Evolutionary conservation across 176 grass and related monocot species (phyloP), one percentile per base, ranked within the genome.

Genomic region (Bonia amplexicaulis): DNA sequence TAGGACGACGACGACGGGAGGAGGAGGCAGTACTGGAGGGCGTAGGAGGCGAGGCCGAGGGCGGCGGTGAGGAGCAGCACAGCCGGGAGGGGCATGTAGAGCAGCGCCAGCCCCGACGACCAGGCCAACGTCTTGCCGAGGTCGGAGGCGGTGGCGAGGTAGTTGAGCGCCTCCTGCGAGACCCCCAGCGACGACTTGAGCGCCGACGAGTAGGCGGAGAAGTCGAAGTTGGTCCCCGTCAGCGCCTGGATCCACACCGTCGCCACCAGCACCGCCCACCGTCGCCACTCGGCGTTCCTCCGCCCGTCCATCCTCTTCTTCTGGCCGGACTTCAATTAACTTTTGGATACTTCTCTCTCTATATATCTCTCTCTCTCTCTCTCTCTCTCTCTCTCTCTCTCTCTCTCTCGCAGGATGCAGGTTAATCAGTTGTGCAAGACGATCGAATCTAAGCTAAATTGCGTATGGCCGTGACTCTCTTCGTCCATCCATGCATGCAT

Each of bases 191-290:
- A 65, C 0, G 87, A 84, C 23, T 98, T 98, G 1, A 98, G 64
- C 29, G 88, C 89, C 48, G 93, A 93, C 57, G 96, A 98, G 87
- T 98, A 98, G 12, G 93, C 96, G 62, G 96, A 90, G 89, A 98
- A 98, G 83, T 98, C 96, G 58, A 98, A 95, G 87, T 98, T 98
- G 55, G 96, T 98, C 7, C 96, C 96, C 22, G 93, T 98, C 77
- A 98, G 67, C 41, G 96, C 91, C 85, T 98, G 96, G 66, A 95
- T 92, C 96, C 96, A 98, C 55, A 93, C 77, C 76, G 91, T 90
- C 69, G 89, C 83, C 87, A 74, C 89, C 62, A 92, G 78, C 64
- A 98, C 76, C 89, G 87, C 88, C 96, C 96, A 98, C 13, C 90
- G 92, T 12, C 89, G 77, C 71, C 79, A 69, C 61, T 66, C 76